A percentile compares a stretch with the other conserved stretches of the same genome.
These are phyloP conservation scores for Stagonosporopsis chrysanthemi DNA, from an alignment of 2,329 filamentous ascomycete genomes.

Conservation along the genomic window DNA sequence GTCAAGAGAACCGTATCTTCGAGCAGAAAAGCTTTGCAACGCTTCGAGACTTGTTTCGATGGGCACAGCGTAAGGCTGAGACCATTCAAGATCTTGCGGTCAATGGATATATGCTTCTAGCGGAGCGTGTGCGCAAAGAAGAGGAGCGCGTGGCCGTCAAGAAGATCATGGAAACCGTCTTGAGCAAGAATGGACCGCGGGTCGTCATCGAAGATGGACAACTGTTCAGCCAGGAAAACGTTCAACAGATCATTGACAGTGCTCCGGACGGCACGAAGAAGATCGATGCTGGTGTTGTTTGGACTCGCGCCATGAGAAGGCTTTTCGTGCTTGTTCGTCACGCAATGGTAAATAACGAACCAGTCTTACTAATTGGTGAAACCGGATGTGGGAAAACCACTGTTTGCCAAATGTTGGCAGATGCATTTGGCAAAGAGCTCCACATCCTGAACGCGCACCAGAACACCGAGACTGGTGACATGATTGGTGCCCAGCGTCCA, in stretches of 20 bases:
- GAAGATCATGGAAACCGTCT: conserved; percentile 84
- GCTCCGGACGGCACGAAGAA: conserved; percentile 36
- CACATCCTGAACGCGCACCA: conserved; percentile 97
- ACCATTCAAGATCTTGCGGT: conserved; percentile 86
- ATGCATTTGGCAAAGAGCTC: conserved; percentile 76
- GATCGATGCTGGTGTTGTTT: conserved; percentile 68
- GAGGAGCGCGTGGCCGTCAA: conserved; percentile 88
- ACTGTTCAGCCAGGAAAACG: conserved; percentile 68
- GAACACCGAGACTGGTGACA: conserved; percentile 95
- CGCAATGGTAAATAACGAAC: conserved; percentile 88
- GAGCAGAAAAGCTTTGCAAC: conserved; percentile 99
- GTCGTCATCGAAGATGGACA: conserved; percentile 77
- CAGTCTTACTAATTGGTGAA: conserved; percentile 92
- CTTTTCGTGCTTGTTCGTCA: conserved; percentile 88
- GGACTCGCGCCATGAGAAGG: conserved; percentile 93
- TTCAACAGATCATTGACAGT: conserved; percentile 43
- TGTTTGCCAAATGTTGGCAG: conserved; percentile 89
- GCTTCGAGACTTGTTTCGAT: conserved; percentile 91
- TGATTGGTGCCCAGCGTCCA: conserved; percentile 94
- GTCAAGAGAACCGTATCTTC: conserved; percentile 90
- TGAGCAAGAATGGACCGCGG: conserved; percentile 66
- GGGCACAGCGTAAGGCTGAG: conserved; percentile 86
- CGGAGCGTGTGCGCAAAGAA: conserved; percentile 89
- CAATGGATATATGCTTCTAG: conserved; percentile 96
- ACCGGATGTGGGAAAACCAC: conserved; percentile 98